Evolutionary conservation across 2,329 filamentous ascomycete species (phyloP).

Genomic region (Grosmannia serpens): DNA sequence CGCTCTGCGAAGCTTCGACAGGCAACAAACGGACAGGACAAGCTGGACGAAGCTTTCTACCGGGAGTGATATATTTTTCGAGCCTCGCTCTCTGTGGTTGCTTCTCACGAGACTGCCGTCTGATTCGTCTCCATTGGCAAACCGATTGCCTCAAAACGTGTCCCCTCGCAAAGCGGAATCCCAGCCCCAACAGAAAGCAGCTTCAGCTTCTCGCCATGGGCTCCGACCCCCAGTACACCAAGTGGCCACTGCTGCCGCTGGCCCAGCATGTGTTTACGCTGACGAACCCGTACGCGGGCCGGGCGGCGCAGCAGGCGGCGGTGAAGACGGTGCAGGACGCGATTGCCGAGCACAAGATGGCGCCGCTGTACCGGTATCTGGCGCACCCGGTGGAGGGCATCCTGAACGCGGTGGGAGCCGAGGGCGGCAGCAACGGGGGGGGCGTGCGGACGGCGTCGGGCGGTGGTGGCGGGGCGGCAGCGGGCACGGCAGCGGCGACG

Average conservation of each 20-base stretch:
- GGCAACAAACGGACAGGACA: background rate
- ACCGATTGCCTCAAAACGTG: background rate
- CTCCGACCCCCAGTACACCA: constrained; percentile 74
- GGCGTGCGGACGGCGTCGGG: background rate
- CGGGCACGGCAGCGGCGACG: background rate
- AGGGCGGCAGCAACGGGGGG: constrained; percentile 28
- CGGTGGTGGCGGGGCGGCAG: no score
- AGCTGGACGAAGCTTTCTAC: background rate
- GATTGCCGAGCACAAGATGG: constrained; percentile 76
- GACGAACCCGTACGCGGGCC: constrained; percentile 65
- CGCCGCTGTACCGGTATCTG: constrained; percentile 73
- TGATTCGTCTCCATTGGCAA: background rate
- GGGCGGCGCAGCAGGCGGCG: constrained; percentile 55
- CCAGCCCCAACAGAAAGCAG: background rate
- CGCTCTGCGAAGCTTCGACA: background rate
- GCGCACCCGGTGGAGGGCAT: constrained; percentile 74
- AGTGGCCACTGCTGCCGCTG: constrained; percentile 71
- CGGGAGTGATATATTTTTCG: background rate
- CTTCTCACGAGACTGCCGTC: background rate
- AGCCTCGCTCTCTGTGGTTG: background rate
- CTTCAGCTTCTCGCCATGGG: constrained; percentile 40
- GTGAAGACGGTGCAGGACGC: constrained; percentile 69
- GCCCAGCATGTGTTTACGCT: constrained; percentile 80
- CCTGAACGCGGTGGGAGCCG: constrained; percentile 55
- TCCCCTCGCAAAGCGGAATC: background rate